phyloP scores from a whole-genome alignment of 2,329 filamentous ascomycete species.

The Pyrenochaeta sp. region DNA sequence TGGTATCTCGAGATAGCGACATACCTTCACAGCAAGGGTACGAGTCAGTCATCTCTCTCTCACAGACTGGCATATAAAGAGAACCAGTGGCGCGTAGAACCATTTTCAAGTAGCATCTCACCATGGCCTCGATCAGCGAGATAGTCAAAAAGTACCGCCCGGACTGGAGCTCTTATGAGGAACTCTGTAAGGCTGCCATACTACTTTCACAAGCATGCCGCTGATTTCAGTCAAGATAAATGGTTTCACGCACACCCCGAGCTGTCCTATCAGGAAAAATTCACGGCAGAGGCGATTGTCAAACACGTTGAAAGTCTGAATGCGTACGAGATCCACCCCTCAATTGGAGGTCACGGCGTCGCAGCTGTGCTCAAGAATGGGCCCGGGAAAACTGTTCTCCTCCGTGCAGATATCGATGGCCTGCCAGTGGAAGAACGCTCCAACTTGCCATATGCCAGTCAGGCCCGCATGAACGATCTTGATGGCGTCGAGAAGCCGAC shows the following conservation, averaged over 20 bases:
- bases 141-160: conserved; percentile 33
- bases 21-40: conserved; percentile 11
- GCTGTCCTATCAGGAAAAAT: conserved; percentile 45
- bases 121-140: conserved; percentile 39
- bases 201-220: background rate
- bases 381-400: conserved; percentile 61
- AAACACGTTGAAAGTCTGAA: conserved; percentile 35
- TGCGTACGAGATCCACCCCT: conserved; percentile 55
- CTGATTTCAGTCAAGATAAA: conserved; percentile 31
- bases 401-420: conserved; percentile 70
- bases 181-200: conserved; percentile 34
- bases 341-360: conserved; percentile 67
- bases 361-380: conserved; percentile 65
- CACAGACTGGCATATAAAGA: too few species aligned
- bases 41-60: background rate
- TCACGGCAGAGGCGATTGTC: conserved; percentile 41
- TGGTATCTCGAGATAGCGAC: conserved; percentile 3
- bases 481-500: conserved; percentile 61
- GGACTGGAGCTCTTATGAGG: conserved; percentile 38
- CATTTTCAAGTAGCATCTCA: conserved; percentile 4
- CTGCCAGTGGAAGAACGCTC: conserved; percentile 66
- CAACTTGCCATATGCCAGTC: conserved; percentile 63
- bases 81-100: too few species aligned
- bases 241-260: conserved; percentile 46
- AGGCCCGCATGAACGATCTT: conserved; percentile 51